A percentile compares a stretch with the other conserved stretches of the same genome.
Evolutionary conservation across 805 yeast species (phyloP).

Genomic region (Teunomyces aglyptinius): DNA sequence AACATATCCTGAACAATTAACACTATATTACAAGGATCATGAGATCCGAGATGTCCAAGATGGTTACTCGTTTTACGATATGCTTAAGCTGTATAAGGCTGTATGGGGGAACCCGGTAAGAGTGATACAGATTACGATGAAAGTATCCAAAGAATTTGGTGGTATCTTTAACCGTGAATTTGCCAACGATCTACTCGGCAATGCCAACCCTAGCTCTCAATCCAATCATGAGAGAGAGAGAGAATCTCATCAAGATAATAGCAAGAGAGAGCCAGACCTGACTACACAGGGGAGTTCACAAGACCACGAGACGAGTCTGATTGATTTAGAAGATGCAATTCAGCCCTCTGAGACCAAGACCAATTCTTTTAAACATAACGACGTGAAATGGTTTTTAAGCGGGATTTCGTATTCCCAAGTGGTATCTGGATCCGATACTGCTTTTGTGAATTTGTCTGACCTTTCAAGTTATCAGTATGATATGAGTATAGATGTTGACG

Average conservation of each 20-base stretch:
- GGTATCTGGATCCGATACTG: background rate
- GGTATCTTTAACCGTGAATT: slow-evolving; percentile 27
- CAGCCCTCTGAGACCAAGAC: background rate
- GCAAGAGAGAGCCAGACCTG: too few species aligned
- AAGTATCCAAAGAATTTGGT: slow-evolving; percentile 8
- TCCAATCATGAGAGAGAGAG: background rate
- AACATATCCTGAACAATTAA: slow-evolving; percentile 27
- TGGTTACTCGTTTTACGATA: background rate
- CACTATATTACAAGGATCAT: slow-evolving; percentile 12
- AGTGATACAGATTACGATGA: background rate
- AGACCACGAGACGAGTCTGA: background rate
- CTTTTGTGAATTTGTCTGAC: slow-evolving; percentile 29
- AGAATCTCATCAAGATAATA: background rate
- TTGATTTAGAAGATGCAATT: background rate
- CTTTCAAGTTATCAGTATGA: slow-evolving; percentile 24
- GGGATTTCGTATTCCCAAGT: slow-evolving; percentile 18
- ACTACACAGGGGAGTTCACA: background rate
- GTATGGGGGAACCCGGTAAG: slow-evolving; percentile 1
- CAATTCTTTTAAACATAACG: background rate
- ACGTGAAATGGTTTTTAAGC: slow-evolving; percentile 18
- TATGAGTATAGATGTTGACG: slow-evolving; percentile 17
- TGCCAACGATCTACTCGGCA: slow-evolving; percentile 19
- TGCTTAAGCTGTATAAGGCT: background rate
- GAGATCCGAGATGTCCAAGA: background rate
- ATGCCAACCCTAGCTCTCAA: background rate